A percentile compares a stretch with the other conserved stretches of the same genome.
Evolutionary conservation across 1,139 yeast genomes (phyloP).

Genomic region (Yamadazyma trypodendri): DNA sequence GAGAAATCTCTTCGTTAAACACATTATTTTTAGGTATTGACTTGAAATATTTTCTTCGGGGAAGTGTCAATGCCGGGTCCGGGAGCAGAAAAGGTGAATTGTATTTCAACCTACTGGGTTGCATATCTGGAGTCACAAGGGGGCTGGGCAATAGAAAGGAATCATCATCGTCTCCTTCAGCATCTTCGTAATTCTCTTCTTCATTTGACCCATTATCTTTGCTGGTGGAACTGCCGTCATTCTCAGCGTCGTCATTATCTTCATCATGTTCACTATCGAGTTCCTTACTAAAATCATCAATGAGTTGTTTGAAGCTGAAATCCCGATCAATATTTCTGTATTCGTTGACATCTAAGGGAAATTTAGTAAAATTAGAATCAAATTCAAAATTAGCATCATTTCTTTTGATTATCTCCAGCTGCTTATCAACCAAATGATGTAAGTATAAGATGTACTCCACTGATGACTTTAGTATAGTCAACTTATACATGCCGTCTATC

Average conservation of each 20-base stretch:
- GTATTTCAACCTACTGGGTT: constrained; percentile 27
- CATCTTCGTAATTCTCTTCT: background rate
- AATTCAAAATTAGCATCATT: constrained; percentile 27
- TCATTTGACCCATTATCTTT: background rate
- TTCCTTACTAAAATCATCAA: constrained; percentile 13
- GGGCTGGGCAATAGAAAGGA: constrained; percentile 42
- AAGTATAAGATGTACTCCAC: constrained; percentile 76
- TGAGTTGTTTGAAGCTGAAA: constrained; percentile 40
- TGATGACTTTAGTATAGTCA: constrained; percentile 75
- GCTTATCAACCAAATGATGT: constrained; percentile 55
- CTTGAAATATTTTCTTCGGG: constrained; percentile 28
- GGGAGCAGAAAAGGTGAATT: constrained; percentile 33
- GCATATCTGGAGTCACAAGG: constrained; percentile 45
- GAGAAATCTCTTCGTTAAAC: constrained; percentile 12
- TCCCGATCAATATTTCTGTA: constrained; percentile 60
- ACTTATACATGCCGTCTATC: constrained; percentile 72
- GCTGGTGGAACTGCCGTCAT: background rate
- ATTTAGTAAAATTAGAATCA: constrained; percentile 46
- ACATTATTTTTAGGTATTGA: constrained; percentile 22
- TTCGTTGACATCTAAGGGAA: constrained; percentile 55
- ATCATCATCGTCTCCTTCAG: constrained; percentile 8
- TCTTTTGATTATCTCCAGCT: constrained; percentile 33
- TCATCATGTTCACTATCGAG: constrained; percentile 8
- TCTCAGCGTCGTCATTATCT: constrained; percentile 2
- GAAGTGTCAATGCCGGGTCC: constrained; percentile 39